These are phyloP conservation scores for Dryas octopetala DNA, from an alignment of 306 rosid species.

Conservation along the genomic window DNA sequence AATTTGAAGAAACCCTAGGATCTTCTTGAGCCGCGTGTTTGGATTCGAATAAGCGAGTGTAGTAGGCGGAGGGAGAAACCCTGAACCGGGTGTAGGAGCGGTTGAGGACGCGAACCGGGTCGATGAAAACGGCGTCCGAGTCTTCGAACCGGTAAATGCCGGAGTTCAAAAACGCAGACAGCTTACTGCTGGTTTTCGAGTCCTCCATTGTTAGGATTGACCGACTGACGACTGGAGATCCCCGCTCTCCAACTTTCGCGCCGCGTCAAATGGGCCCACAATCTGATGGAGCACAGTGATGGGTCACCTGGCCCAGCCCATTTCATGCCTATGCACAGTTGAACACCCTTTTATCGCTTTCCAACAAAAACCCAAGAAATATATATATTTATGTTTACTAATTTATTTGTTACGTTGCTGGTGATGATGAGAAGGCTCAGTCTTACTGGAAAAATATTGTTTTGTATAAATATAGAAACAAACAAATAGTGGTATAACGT, in stretches of 20 bases:
- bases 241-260: neutral
- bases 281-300: no score
- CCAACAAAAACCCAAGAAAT: no score
- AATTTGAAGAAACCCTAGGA: slow-evolving; percentile 25
- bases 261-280: neutral
- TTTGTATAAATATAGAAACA: no score
- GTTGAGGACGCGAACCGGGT: slow-evolving; percentile 74
- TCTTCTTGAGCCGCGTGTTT: slow-evolving; percentile 20
- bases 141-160: slow-evolving; percentile 53
- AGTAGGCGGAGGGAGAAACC: slow-evolving; percentile 68
- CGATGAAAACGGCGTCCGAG: slow-evolving; percentile 59
- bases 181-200: slow-evolving; percentile 19
- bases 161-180: slow-evolving; percentile 42
- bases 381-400: no score
- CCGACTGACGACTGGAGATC: neutral
- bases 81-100: slow-evolving; percentile 58
- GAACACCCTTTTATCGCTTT: no score
- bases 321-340: neutral
- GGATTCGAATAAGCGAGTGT: slow-evolving; percentile 60
- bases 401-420: no score
- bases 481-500: no score
- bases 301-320: neutral
- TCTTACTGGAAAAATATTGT: no score
- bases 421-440: no score
- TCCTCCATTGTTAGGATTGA: slow-evolving; percentile 27